Base-by-base conservation (phyloP, 768 basidiomycete genomes). In the Sarcodon aspratus region DNA sequence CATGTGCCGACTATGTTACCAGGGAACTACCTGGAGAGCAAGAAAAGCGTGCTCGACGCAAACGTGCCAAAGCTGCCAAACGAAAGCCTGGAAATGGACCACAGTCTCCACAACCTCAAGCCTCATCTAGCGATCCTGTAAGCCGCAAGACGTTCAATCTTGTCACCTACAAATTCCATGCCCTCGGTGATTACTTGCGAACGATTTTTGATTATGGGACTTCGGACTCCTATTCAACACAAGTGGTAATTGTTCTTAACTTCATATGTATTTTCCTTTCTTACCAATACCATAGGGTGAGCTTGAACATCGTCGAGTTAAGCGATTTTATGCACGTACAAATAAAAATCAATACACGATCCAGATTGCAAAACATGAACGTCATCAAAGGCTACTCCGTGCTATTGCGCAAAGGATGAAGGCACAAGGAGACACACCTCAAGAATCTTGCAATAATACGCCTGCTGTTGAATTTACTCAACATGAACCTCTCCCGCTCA, bases 151-250 rank as follows among this genome's bases (percentile, higher is more conserved):
- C 18, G 0, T 64, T 70, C 48, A 72, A 63, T 46, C 45, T 70
- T 1, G 8, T 31, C 0, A 68, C 62, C 0, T 62, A 61, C 46
- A 72, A 72, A 48, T 3, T 63, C 0, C 71, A 71, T 49, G 52
- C 61, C 0, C 52, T 72, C 0, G 67, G 66, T 0, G 58, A 72
- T 44, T 70, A 70, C 37, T 46, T 38, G 0, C 4, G 9, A 0
- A 54, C 55, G 0, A 69, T 71, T 7, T 18, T 38, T 0, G 10
- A 21, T 2, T 58, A 59, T 31, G 69, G 71, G 0, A 68, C 67
- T 3, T 64, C 63, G 0, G 68, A 72, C 33, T 63, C 62, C 0
- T 69, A 65, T 46, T 55, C 58, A 4, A 68, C 67, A 0, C 61
- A 66, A 34, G 53, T 53, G 1, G 69, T 69, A 49, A 1, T 59